Evolutionary conservation across 225 moss, liverwort and hornwort genomes (phyloP), one percentile per base, ranked within the genome.

Genomic region (Marchantia paleacea): DNA sequence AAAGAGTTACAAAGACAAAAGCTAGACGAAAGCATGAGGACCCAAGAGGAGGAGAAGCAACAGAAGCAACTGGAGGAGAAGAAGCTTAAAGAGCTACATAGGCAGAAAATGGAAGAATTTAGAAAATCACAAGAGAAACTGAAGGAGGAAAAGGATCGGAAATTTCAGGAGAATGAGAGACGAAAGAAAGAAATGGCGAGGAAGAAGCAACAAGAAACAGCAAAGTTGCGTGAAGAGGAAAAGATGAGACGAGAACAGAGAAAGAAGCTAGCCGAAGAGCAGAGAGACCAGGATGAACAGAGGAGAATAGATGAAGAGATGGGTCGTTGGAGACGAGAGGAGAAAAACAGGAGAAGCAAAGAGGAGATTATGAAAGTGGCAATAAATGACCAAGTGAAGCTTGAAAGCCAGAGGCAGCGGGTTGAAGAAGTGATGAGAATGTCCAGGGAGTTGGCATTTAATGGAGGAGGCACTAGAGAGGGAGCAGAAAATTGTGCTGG

Each of bases 241-340:
- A 78, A 55, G 64, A 51, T 50, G 12, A 80, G 55, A 28, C 73
- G 57, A 12, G 75, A 75, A 2, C 52, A 53, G 10, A 82, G 64
- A 50, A 82, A 67, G 52, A 84, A 84, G 75, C 1, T 80, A 7
- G 11, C 73, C 6, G 79, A 84, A 20, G 81, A 82, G 12, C 76
- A 80, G 50, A 77, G 39, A 52, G 47, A 84, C 49, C 77, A 83
- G 55, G 82, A 80, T 6, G 82, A 82, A 73, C 87, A 82, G 77
- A 82, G 52, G 68, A 77, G 69, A 60, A 77, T 87, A 11, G 80
- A 84, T 20, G 82, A 84, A 72, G 87, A 87, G 54, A 84, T 87
- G 81, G 81, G 70, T 66, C 79, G 65, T 25, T 87, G 87, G 87
- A 81, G 84, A 69, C 81, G 79, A 58, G 82, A 80, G 47, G 87